These are phyloP conservation scores for Pouteria glomerata DNA, from an alignment of 148 eudicot species.

Conservation along the genomic window DNA sequence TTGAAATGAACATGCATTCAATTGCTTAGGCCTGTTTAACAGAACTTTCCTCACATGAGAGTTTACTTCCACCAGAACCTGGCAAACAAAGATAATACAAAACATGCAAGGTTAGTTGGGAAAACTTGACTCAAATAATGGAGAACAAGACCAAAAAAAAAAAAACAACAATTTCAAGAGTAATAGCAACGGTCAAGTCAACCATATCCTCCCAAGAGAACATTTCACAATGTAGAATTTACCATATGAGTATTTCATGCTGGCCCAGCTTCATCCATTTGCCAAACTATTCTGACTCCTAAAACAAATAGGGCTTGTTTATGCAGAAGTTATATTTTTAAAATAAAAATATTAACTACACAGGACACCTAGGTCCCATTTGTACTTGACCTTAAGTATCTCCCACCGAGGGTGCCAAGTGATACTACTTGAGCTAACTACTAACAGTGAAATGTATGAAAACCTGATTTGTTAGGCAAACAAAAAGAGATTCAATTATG, in stretches of 20 bases:
- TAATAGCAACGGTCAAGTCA: neutral
- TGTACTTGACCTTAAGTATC: neutral
- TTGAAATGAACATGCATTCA: conserved; percentile 68
- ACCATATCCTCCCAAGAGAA: neutral
- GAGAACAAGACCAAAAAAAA: neutral
- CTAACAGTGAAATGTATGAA: neutral
- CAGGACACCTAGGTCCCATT: too few species aligned
- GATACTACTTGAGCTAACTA: neutral
- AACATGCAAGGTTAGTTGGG: neutral
- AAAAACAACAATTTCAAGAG: neutral
- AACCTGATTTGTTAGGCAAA: neutral
- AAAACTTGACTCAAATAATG: neutral
- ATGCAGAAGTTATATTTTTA: too few species aligned
- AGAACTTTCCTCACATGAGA: conserved; percentile 35
- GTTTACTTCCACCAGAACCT: conserved; percentile 68
- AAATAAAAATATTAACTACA: too few species aligned
- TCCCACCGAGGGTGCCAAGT: neutral
- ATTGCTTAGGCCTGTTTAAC: conserved; percentile 83
- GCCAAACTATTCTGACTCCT: neutral
- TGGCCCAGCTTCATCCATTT: neutral
- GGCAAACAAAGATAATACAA: conserved; percentile 13
- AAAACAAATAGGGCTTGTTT: neutral
- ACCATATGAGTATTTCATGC: neutral
- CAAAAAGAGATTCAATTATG: neutral
- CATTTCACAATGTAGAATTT: neutral